Conservation (phyloP, 805 yeast species). For the Candida maltosa region DNA sequence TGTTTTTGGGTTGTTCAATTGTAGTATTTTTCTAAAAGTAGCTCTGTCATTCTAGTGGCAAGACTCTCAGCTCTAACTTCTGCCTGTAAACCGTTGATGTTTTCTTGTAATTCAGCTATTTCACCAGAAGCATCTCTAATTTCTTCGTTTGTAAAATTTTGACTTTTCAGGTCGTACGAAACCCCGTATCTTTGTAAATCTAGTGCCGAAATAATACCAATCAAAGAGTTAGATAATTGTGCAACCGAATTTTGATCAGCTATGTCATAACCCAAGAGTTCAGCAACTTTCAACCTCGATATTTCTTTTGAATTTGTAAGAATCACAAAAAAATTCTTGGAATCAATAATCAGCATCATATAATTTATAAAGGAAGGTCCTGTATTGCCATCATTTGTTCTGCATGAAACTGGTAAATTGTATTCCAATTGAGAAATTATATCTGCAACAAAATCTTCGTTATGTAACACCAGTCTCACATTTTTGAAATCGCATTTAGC, state of each 20-base stretch:
- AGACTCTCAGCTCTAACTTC: slow-evolving; percentile 19
- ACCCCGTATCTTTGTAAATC: slow-evolving; percentile 25
- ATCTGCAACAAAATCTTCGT: slow-evolving; percentile 6
- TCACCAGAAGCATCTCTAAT: not conserved
- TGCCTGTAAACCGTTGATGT: slow-evolving; percentile 11
- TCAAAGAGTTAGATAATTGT: slow-evolving; percentile 15
- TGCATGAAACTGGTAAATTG: slow-evolving; percentile 13
- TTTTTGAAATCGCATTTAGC: slow-evolving; percentile 16
- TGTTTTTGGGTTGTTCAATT: slow-evolving; percentile 8
- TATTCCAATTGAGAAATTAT: slow-evolving; percentile 14
- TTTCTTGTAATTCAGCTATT: slow-evolving; percentile 6
- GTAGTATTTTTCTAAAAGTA: slow-evolving; percentile 22
- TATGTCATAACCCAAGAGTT: slow-evolving; percentile 22
- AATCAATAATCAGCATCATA: slow-evolving; percentile 23
- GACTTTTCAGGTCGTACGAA: no score
- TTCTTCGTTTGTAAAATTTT: no score
- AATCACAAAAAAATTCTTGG: slow-evolving; percentile 27
- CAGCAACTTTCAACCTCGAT: slow-evolving; percentile 18
- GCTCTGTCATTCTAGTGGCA: slow-evolving; percentile 24
- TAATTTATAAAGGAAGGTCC: slow-evolving; percentile 17
- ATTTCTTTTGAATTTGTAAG: slow-evolving; percentile 23
- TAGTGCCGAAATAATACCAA: slow-evolving; percentile 22
- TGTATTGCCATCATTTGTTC: slow-evolving; percentile 1
- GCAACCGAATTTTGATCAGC: slow-evolving; percentile 1
- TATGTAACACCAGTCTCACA: slow-evolving; percentile 11